Conservation (phyloP, 2,329 filamentous ascomycete genomes). For the Myriosclerotinia duriaeana region DNA sequence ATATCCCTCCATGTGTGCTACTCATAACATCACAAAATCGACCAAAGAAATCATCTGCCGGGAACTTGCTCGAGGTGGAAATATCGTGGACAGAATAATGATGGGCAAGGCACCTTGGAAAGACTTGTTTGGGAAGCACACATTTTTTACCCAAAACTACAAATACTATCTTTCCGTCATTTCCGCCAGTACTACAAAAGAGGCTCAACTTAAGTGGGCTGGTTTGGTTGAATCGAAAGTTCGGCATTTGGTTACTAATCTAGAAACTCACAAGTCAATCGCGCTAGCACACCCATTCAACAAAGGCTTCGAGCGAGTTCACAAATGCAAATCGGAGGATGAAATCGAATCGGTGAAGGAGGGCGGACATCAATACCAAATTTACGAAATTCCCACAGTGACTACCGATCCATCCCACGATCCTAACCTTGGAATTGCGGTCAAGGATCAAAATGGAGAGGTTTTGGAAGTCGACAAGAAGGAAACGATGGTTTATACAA, state of each 20-base stretch:
- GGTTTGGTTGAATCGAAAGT: conserved; percentile 94
- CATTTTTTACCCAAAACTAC: conserved; percentile 89
- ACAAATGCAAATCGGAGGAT: conserved; percentile 63
- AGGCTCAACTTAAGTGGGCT: conserved; percentile 83
- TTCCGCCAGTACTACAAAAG: conserved; percentile 77
- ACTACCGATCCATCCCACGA: conserved; percentile 45
- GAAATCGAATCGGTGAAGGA: conserved; percentile 62
- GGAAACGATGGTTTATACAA: conserved; percentile 66
- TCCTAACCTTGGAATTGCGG: conserved; percentile 44
- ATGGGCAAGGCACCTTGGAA: conserved; percentile 76
- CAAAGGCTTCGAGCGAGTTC: conserved; percentile 84
- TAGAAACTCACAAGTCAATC: conserved; percentile 79
- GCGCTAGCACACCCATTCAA: conserved; percentile 86
- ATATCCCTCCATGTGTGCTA: conserved; percentile 96
- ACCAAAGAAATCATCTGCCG: conserved; percentile 80
- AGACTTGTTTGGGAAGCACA: conserved; percentile 84
- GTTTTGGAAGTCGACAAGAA: conserved; percentile 40
- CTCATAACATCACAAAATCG: conserved; percentile 87
- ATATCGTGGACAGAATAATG: conserved; percentile 79
- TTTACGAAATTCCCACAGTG: conserved; percentile 39
- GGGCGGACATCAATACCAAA: conserved; percentile 61
- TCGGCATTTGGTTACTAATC: conserved; percentile 75
- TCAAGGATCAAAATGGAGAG: conserved; percentile 41
- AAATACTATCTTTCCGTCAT: conserved; percentile 94
- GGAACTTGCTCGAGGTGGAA: conserved; percentile 75